Evolutionary conservation across 495 filamentous ascomycete genomes (phyloP).

Genomic region (Pseudotulostoma volvatum): DNA sequence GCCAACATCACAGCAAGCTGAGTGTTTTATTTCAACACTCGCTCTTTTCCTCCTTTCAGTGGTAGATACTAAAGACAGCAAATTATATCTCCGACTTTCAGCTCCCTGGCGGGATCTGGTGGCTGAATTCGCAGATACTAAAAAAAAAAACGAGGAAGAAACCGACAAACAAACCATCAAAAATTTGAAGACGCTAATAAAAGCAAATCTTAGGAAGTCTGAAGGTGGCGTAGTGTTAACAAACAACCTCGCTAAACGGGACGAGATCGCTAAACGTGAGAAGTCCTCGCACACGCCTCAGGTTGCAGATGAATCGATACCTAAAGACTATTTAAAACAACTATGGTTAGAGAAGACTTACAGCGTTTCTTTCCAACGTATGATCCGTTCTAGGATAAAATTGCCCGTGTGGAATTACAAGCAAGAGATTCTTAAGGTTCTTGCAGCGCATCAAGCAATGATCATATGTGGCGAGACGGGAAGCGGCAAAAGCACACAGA

Average conservation of each 20-base stretch:
- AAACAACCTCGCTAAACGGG: constrained; percentile 45
- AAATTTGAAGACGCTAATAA: constrained; percentile 27
- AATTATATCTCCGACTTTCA: constrained; percentile 62
- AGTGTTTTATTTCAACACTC: constrained; percentile 67
- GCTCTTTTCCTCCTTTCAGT: constrained; percentile 67
- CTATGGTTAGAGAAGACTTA: constrained; percentile 57
- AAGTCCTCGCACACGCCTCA: constrained; percentile 21
- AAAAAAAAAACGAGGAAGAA: constrained; percentile 50
- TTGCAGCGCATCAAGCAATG: constrained; percentile 61
- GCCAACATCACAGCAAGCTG: constrained; percentile 62
- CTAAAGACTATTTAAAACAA: constrained; percentile 36
- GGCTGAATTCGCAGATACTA: constrained; percentile 54
- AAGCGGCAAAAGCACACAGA: constrained; percentile 93
- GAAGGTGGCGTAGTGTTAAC: constrained; percentile 63
- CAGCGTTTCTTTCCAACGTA: constrained; percentile 34
- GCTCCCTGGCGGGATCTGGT: constrained; percentile 72
- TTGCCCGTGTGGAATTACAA: constrained; percentile 84
- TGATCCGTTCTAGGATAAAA: constrained; percentile 42
- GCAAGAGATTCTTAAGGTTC: constrained; percentile 51
- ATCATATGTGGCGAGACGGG: constrained; percentile 94
- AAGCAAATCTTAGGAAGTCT: constrained; percentile 26
- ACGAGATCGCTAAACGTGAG: constrained; percentile 35
- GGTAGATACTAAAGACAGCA: constrained; percentile 66
- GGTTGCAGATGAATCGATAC: constrained; percentile 26
- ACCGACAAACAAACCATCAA: constrained; percentile 46